Evolutionary conservation across 495 filamentous ascomycete species (phyloP), one percentile per base, ranked within the genome.

Genomic region (Aspergillus incahuasiensis): DNA sequence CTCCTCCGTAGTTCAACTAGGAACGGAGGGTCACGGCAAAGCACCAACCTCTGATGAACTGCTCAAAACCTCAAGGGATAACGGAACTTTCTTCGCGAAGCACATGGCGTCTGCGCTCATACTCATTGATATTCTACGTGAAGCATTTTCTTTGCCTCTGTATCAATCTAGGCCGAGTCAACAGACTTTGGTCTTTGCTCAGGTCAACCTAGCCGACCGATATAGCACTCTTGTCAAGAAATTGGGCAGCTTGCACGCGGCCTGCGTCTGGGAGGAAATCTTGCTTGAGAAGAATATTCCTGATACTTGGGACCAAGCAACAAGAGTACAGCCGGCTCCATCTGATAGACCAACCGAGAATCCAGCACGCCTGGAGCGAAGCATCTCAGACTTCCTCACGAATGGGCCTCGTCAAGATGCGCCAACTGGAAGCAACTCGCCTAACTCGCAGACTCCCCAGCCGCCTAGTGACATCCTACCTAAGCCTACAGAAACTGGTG

Each of bases 201-300:
- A 83, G 46, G 81, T 94, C 56, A 92, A 91, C 59, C 76, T 95
- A 40, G 85, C 85, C 20, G 91, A 97, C 68, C 83, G 86, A 56
- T 95, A 94, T 66, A 72, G 76, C 35, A 67, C 74, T 20, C 72
- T 96, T 18, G 77, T 92, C 41, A 77, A 81, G 43, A 81, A 81
- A 30, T 78, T 97, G 15, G 91, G 90, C 8, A 80, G 82, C 24
- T 75, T 98, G 25, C 81, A 95, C 55, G 83, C 87, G 25, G 82
- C 83, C 46, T 88, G 90, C 55, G 77, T 94, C 20, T 86, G 86
- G 77, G 95, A 98, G 67, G 89, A 92, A 55, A 88, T 89, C 28
- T 63, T 86, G 0, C 71, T 97, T 19, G 80, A 86, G 63, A 83
- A 84, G 60, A 77, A 69, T 41, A 80, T 88, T 50, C 86, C 88